Evolutionary conservation across 257 asterid genomes (phyloP).

Genomic region (Parsonsia alboflavescens): DNA sequence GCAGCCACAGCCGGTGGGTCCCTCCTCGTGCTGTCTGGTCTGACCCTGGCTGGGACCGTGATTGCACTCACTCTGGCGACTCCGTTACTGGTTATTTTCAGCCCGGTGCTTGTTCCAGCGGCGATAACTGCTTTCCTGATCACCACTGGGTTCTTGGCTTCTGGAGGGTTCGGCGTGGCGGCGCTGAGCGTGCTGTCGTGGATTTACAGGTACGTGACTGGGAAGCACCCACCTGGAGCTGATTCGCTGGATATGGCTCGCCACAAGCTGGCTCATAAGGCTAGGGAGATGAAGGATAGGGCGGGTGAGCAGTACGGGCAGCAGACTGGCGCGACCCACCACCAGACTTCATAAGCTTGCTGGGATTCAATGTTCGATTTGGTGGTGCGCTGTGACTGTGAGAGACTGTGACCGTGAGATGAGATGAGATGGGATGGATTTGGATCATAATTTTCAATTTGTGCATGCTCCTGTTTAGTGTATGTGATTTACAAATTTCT

Average conservation of each 20-base stretch:
- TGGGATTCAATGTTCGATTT: not conserved
- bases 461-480: not conserved
- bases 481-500: not conserved
- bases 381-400: not conserved
- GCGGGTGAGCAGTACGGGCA: slow-evolving; percentile 35
- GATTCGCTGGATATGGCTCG: slow-evolving; percentile 46
- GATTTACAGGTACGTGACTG: slow-evolving; percentile 43
- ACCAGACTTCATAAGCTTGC: not conserved
- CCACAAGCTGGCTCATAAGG: slow-evolving; percentile 44
- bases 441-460: not conserved
- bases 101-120: slow-evolving; percentile 83
- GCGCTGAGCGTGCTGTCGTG: slow-evolving; percentile 62
- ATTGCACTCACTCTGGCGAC: slow-evolving; percentile 63
- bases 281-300: slow-evolving; percentile 61
- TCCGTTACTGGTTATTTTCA: slow-evolving; percentile 70
- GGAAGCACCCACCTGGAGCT: slow-evolving; percentile 55
- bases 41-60: slow-evolving; percentile 58
- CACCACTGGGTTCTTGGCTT: slow-evolving; percentile 52
- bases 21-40: slow-evolving; percentile 54
- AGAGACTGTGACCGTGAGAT: too few relatives aligned
- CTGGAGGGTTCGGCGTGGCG: slow-evolving; percentile 77
- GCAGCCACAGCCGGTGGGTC: slow-evolving; percentile 74
- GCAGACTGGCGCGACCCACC: slow-evolving; percentile 1
- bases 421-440: not conserved
- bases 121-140: slow-evolving; percentile 36